Conservation (phyloP, 495 filamentous ascomycete species). For the Neurospora terricola region DNA sequence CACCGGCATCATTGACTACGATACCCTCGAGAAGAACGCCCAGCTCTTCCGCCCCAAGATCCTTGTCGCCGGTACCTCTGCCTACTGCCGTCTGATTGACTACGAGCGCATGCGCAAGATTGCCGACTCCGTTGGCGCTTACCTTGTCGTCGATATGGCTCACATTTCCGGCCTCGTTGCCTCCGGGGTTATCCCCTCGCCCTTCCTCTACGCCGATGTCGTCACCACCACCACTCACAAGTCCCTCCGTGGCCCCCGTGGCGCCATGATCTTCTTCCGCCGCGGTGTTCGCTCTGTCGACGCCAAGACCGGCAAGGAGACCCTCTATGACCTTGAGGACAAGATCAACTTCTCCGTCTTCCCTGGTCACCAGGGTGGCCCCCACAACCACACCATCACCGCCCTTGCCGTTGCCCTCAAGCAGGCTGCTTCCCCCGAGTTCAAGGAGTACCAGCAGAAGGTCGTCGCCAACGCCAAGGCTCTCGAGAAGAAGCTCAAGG, state of each 20-base stretch:
- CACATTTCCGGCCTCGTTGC: slow-evolving; percentile 97
- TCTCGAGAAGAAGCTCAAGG: slow-evolving; percentile 70
- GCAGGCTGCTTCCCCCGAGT: slow-evolving; percentile 86
- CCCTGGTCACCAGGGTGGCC: slow-evolving; percentile 97
- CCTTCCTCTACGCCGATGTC: slow-evolving; percentile 89
- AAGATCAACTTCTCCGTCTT: slow-evolving; percentile 99
- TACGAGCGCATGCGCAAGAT: slow-evolving; percentile 96
- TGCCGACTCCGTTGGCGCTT: slow-evolving; percentile 85
- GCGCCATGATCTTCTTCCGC: slow-evolving; percentile 99
- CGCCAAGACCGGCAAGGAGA: slow-evolving; percentile 82
- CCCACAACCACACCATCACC: slow-evolving; percentile 99
- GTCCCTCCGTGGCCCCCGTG: slow-evolving; percentile 94
- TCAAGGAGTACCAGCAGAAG: slow-evolving; percentile 91
- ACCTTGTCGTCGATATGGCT: slow-evolving; percentile 95
- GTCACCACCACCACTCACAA: slow-evolving; percentile 99
- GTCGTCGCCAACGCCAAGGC: slow-evolving; percentile 90
- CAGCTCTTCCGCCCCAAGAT: slow-evolving; percentile 92
- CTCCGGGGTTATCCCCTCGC: slow-evolving; percentile 85
- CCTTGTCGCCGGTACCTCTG: slow-evolving; percentile 93
- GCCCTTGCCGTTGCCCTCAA: slow-evolving; percentile 93
- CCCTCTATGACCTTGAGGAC: slow-evolving; percentile 83
- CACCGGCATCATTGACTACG: slow-evolving; percentile 97
- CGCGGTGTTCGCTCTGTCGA: slow-evolving; percentile 86
- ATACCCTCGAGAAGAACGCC: slow-evolving; percentile 82
- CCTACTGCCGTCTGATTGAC: slow-evolving; percentile 97